Conservation (phyloP, 2,329 filamentous ascomycete genomes). For the Botryosphaeria dothidea region DNA sequence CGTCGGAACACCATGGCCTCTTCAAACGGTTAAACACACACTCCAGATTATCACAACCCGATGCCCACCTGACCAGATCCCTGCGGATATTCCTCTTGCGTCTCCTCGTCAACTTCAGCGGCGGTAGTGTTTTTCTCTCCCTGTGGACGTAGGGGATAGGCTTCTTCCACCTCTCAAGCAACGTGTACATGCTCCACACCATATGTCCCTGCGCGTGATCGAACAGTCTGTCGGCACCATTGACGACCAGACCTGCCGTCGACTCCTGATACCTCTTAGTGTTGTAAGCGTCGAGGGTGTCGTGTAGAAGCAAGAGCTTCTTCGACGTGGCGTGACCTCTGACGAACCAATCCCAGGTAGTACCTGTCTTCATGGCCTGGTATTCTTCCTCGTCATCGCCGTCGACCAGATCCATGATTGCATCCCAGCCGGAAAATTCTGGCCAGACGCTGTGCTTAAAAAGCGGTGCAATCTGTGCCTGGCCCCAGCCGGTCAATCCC, state of each 20-base stretch:
- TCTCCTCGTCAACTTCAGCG: background rate
- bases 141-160: background rate
- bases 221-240: background rate
- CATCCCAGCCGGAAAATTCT: background rate
- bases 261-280: background rate
- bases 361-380: too few relatives aligned
- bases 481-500: background rate
- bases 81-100: background rate
- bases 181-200: background rate
- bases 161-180: background rate
- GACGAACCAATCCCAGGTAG: background rate
- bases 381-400: background rate
- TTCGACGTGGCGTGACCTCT: background rate
- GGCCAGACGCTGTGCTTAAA: background rate
- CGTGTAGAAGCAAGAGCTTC: background rate
- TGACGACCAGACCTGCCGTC: background rate
- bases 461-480: background rate
- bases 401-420: background rate
- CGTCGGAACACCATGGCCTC: background rate
- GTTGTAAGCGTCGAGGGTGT: constrained; percentile 63
- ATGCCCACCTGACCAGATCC: background rate
- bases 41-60: background rate
- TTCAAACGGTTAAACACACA: background rate
- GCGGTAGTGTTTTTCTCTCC: background rate
- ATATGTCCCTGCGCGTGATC: background rate